These are phyloP conservation scores for Fraxinus sp. DNA, from an alignment of 305 asterid species.

Conservation along the genomic window DNA sequence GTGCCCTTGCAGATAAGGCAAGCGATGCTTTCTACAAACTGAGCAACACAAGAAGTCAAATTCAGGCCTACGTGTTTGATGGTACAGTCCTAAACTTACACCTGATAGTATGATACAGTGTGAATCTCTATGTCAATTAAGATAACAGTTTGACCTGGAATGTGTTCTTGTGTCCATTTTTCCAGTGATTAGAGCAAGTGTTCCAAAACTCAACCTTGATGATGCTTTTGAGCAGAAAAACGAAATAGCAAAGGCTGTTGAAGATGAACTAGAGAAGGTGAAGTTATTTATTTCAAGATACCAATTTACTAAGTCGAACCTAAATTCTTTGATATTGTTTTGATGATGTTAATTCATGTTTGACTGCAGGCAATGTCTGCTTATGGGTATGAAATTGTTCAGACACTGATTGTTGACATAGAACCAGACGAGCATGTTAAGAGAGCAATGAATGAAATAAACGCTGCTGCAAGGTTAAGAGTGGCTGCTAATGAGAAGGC, in stretches of 20 bases:
- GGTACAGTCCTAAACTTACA: conserved; percentile 9
- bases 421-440: conserved; percentile 7
- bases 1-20: conserved; percentile 10
- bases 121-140: neutral
- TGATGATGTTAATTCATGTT: neutral
- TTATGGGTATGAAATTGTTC: conserved; percentile 12
- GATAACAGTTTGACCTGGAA: neutral
- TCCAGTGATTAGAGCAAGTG: conserved; percentile 22
- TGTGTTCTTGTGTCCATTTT: neutral
- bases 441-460: conserved; percentile 10
- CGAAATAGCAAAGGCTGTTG: conserved; percentile 13
- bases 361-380: conserved; percentile 19
- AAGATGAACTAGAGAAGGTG: conserved; percentile 2
- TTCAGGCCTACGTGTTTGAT: conserved; percentile 25
- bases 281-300: neutral
- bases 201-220: conserved; percentile 20
- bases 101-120: neutral
- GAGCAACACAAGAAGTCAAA: conserved; percentile 22
- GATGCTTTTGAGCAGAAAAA: conserved; percentile 25
- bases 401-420: conserved; percentile 1
- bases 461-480: conserved; percentile 18
- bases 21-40: conserved; percentile 10
- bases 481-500: conserved; percentile 19
- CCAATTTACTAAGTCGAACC: neutral
- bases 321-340: neutral